Percentiles rank a stretch among this genome's conserved stretches.
Evolutionary conservation across 2,329 filamentous ascomycete genomes (phyloP).

Genomic region (Incumbomyces delicatus): DNA sequence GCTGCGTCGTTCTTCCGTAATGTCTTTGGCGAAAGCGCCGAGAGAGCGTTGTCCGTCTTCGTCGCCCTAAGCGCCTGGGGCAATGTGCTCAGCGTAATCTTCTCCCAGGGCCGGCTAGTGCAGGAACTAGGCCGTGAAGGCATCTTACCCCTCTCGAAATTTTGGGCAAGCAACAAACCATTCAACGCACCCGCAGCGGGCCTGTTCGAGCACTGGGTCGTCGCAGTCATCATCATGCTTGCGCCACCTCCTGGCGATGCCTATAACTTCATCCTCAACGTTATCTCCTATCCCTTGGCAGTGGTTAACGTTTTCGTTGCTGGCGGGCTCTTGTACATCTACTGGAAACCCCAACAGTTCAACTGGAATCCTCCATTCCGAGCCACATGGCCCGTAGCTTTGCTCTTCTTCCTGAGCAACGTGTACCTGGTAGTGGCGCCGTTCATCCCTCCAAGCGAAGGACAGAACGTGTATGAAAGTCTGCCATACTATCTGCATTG

Average conservation of each 20-base stretch:
- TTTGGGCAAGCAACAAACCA: conserved; percentile 61
- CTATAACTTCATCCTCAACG: conserved; percentile 38
- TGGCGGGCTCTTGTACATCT: conserved; percentile 39
- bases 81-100: conserved; percentile 50
- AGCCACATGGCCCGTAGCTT: conserved; percentile 40
- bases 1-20: conserved; percentile 51
- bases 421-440: conserved; percentile 44
- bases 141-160: conserved; percentile 53
- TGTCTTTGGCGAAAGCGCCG: conserved; percentile 37
- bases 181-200: conserved; percentile 42
- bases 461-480: conserved; percentile 42
- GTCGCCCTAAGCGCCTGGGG: conserved; percentile 47
- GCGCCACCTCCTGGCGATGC: conserved; percentile 58
- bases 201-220: conserved; percentile 54
- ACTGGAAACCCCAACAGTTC: conserved; percentile 29
- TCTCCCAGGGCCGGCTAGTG: conserved; percentile 44
- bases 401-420: conserved; percentile 46
- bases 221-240: conserved; percentile 55
- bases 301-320: conserved; percentile 30
- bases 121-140: conserved; percentile 61
- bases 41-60: conserved; percentile 36
- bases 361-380: conserved; percentile 41
- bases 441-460: conserved; percentile 38
- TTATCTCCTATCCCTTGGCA: conserved; percentile 30
- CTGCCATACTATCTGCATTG: conserved; percentile 46